Evolutionary conservation across 164 flowering plant species (phyloP).

Genomic region (Brasenia schreberi): DNA sequence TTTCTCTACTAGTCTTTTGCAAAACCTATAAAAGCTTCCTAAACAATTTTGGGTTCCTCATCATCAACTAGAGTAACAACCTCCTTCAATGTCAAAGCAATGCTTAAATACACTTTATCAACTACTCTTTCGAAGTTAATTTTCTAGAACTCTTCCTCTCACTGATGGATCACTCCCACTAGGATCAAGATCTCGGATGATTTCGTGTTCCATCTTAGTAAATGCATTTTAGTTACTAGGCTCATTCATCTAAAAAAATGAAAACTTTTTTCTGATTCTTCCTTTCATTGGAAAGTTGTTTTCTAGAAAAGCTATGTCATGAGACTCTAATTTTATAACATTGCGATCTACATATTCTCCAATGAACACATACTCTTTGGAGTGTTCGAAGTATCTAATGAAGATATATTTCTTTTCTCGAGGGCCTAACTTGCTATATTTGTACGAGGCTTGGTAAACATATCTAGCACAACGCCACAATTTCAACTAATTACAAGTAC

Average conservation of each 20-base stretch:
- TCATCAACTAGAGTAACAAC: not conserved
- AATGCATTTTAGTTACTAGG: not conserved
- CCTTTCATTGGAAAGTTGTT: not conserved
- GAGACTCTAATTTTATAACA: not conserved
- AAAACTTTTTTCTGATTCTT: not conserved
- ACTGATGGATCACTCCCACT: slow-evolving; percentile 1
- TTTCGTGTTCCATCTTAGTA: not conserved
- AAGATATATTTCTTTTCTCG: not conserved
- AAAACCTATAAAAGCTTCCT: not conserved
- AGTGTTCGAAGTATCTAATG: not conserved
- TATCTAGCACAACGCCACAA: not conserved
- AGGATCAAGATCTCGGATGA: not conserved
- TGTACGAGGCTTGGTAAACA: not conserved
- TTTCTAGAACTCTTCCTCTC: not conserved
- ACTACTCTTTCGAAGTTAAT: not conserved
- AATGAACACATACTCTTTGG: not conserved
- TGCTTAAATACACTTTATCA: not conserved
- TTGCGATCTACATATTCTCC: not conserved
- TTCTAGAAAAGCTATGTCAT: not conserved
- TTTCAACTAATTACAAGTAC: not conserved
- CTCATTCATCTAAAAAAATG: not conserved
- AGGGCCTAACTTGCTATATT: not conserved
- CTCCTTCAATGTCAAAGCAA: not conserved
- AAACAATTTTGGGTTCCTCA: not conserved
- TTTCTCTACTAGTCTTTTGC: not conserved